Percentiles rank a stretch among this genome's conserved stretches.
These are phyloP conservation scores for Phaseolus lunatus DNA, from an alignment of 306 rosid species.

Conservation along the genomic window DNA sequence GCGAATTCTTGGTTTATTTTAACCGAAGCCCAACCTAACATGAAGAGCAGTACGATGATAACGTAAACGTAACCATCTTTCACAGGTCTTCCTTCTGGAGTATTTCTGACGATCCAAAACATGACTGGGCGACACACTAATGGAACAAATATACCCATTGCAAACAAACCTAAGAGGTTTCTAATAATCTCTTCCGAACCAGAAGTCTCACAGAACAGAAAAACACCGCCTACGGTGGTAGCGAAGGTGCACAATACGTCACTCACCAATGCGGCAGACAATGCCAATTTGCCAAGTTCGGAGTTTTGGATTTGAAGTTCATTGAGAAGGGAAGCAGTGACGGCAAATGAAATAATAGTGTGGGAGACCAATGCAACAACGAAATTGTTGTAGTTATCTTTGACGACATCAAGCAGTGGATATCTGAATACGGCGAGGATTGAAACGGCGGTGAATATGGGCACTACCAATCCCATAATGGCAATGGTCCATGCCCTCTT, in stretches of 20 bases:
- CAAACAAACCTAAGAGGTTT: neutral
- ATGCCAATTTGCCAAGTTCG: conserved; percentile 54
- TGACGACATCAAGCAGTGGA: rapidly evolving
- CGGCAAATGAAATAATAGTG: conserved; percentile 48
- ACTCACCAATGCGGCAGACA: conserved; percentile 58
- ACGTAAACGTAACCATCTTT: conserved; percentile 37
- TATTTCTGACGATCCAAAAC: conserved; percentile 57
- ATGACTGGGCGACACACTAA: conserved; percentile 50
- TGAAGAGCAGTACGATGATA: conserved; percentile 46
- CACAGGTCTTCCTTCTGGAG: conserved; percentile 67
- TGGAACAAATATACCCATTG: neutral
- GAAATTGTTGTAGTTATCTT: neutral
- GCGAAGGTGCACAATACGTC: conserved; percentile 32
- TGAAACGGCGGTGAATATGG: neutral
- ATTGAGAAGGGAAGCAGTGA: conserved; percentile 41
- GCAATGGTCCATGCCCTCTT: conserved; percentile 51
- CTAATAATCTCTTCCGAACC: rapidly evolving
- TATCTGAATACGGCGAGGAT: neutral
- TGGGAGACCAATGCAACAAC: conserved; percentile 30
- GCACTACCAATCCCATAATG: conserved; percentile 21
- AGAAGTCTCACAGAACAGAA: neutral
- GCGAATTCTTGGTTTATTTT: conserved; percentile 37
- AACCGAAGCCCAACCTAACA: conserved; percentile 34
- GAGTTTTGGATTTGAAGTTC: conserved; percentile 59
- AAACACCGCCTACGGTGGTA: neutral